Evolutionary conservation across 805 yeast species (phyloP), one percentile per base, ranked within the genome.

Genomic region (Barnettozyma salicaria): DNA sequence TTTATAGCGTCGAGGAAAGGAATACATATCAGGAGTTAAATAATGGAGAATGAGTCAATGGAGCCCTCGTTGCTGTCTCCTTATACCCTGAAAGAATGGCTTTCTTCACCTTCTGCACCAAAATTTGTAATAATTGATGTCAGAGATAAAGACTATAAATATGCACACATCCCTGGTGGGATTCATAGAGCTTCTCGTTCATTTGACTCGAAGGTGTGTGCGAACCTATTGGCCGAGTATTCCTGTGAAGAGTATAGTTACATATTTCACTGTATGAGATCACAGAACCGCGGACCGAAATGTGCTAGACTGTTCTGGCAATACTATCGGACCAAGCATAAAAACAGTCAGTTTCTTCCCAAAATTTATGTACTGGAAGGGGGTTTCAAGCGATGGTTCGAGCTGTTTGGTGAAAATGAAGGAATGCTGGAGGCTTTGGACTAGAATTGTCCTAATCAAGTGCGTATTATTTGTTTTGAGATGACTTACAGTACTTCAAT

Each of bases 241-340:
- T 42, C 47, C 3, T 7, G 27, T 13, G 19, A n/a, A 5, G 24
- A 21, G 1, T 27, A 39, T 8, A 27, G 14, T 1, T 45, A 41
- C 27, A 37, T 50, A 6, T 45, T 52, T 36, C 55, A 52, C 27
- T 51, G 56, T 23, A 51, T 51, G 54, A 34, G 56, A 36, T 48
- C 53, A 7, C 39, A 49, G 32, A 33, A 30, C 6, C 25, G 56
- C 20, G 54, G 54, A 7, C 56, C 56, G 1, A 24, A 28, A 4
- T 40, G 49, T 34, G 40, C 49, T 0, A 29, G 30, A 21, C 34
- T 23, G 23, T 42, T n/a, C n/a, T n/a, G n/a, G n/a, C n/a, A n/a
- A n/a, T n/a, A n/a, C 10, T 32, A 44, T 23, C 27, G 37, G 12
- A 10, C 38, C 13, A 10, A 34, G 6, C 20, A 37, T 11, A 37